Base-by-base conservation (phyloP, 2,329 filamentous ascomycete species). In the Neoscytalidium dimidiatum region DNA sequence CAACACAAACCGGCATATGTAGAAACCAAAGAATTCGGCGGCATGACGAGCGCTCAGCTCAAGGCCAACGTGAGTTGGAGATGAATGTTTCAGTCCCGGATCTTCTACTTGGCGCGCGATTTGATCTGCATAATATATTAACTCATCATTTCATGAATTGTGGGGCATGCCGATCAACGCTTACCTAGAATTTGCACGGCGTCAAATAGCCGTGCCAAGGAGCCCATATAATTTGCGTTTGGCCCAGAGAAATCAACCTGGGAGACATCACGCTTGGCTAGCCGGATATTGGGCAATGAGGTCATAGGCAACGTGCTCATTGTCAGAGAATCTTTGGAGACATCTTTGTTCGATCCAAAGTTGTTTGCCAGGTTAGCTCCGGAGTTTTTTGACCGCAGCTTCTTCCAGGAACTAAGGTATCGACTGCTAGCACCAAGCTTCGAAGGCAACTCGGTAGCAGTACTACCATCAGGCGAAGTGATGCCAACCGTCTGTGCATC, bases 11-110 rank as follows among this genome's bases (percentile, higher is more conserved):
- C 95, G 90, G 78, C 94, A 97, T 29, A 99, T 86, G 76, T 95
- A 98, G 78, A 99, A 97, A 17, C 90, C 94, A 76, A 99, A 99
- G 79, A 99, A 99, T 78, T 99, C 95, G 35, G 94, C 92, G 7
- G 94, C 95, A 77, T 97, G 94, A 44, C 94, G 88, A 38, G 93
- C 93, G 75, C 92, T 95, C 44, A 99, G 85, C 79, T 99, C 95
- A 35, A 99, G 86, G 9, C 95, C 95, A 62, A 99, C 94, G 74
- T 97, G 94, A 8, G 95, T 98, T 72, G 92, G 93, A 71, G 94
- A 94, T 19, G 92, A 93, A 78, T 95, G 92, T 70, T 92, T 91
- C 63, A 98, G 85, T 9, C 94, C 94, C 5, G 94, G 94, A 74
- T 98, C 94, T 75, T 97, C 94, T 52, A 97, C 93, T 82, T 97